Evolutionary conservation across 108 stramenopile genomes (phyloP), one percentile per base, ranked within the genome.

Genomic region (Aurantiochytrium sp.): DNA sequence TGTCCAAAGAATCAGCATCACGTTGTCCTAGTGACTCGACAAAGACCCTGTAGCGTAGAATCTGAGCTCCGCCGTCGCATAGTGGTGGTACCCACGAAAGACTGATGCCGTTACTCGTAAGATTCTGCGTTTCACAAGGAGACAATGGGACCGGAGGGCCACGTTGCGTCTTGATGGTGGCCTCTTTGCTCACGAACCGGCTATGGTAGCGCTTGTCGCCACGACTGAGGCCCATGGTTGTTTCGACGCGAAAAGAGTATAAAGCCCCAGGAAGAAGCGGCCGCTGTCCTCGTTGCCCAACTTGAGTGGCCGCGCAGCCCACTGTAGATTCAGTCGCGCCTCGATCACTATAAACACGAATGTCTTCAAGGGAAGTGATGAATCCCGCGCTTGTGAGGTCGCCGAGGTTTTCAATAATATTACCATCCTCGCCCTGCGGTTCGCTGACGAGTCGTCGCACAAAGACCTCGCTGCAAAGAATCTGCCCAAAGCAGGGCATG

Each of bases 171-270:
- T 83, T 47, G 49, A 35, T 16, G 10, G 51, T 23, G 45, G 23
- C 51, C 49, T 83, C 51, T 47, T 6, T 23, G 23, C 76, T 83
- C 25, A 6, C 19, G 4, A 83, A 83, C 51, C 0, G 6, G 28
- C 76, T 83, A 23, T 83, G 0, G 51, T 83, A 83, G 45, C 76
- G 45, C 76, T 53, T 83, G 76, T 83, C 76, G n/a, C 76, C 76
- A 45, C 76, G 76, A 23, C 51, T 83, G 43, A 83, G 23, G 12
- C 76, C 76, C 45, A 53, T 53, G 0, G n/a, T 47, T 25, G 76
- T 53, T 45, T 83, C 76, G 12, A 83, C 49, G 25, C 76, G 45
- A 23, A 83, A 83, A 23, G n/a, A 6, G 28, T 83, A 83, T 28
- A 6, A 10, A 18, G 4, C 4, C 0, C 76, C 76, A 16, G 76